Evolutionary conservation across 345 rosid species (phyloP), one percentile per base, ranked within the genome.

Genomic region (Tarenaya hassleriana): DNA sequence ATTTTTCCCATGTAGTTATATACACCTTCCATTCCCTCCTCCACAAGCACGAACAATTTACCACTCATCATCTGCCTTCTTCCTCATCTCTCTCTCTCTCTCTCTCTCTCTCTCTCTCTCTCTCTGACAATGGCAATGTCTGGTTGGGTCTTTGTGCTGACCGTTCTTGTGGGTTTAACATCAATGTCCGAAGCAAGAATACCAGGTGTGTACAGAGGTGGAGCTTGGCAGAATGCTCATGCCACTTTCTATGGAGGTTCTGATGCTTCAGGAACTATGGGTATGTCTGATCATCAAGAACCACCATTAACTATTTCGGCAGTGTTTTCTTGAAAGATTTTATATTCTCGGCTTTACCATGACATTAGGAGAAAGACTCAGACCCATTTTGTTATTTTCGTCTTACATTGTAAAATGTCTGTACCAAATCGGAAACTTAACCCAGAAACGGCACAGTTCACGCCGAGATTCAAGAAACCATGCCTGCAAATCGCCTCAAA

Each of bases 231-330:
- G 67, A 71, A 11, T 31, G 94, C 96, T 15, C 96, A 88, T 55
- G 96, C 96, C 21, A 84, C 96, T 55, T 88, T 88, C 77, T 88
- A 88, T 41, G 96, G 94, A 9, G 96, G 94, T 31, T 54, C 75
- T 17, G 96, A 84, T 67, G 94, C 94, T 65, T 82, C 94, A 7
- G 96, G 96, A 24, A 88, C 96, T 48, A 82, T 82, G 95, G 91
- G 95, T 86, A 73, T 34, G 58, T 20, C 8, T 31, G n/a, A 9
- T 59, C 19, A 42, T n/a, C n/a, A n/a, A n/a, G n/a, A n/a, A n/a
- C 17, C 35, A 34, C 52, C 32, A 29, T 39, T 8, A 34, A 35
- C 3, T 16, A n/a, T n/a, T n/a, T n/a, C n/a, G n/a, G n/a, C n/a
- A n/a, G n/a, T n/a, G n/a, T n/a, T n/a, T n/a, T n/a, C n/a, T n/a